phyloP scores from a whole-genome alignment of 768 basidiomycete genomes.

The Boletus subcaerulescens region DNA sequence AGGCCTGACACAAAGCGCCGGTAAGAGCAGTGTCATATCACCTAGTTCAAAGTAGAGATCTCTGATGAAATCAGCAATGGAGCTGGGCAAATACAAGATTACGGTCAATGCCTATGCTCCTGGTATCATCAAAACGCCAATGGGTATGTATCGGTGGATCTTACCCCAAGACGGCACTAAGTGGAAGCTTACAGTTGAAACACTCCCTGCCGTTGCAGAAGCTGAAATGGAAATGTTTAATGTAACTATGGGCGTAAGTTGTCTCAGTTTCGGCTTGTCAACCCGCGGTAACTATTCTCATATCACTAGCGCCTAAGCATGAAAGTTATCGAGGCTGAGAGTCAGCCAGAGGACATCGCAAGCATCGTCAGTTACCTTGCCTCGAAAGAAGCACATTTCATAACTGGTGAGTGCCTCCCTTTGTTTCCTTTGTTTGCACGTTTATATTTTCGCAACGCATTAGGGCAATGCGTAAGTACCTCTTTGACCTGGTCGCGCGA shows the following conservation, averaged over 20 bases:
- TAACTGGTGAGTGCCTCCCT: too few species aligned
- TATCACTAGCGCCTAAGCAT: background rate
- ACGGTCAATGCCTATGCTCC: slow-evolving; percentile 43
- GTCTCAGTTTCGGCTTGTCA: background rate
- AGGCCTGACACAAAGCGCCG: slow-evolving; percentile 36
- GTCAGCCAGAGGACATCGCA: slow-evolving; percentile 22
- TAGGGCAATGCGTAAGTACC: too few species aligned
- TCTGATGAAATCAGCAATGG: slow-evolving; percentile 13
- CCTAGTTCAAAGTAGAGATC: background rate
- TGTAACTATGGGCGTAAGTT: background rate
- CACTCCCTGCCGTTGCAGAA: background rate
- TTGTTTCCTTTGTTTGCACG: too few species aligned
- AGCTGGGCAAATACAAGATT: slow-evolving; percentile 33
- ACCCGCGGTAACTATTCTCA: too few species aligned
- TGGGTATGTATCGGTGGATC: slow-evolving; percentile 27
- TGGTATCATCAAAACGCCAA: slow-evolving; percentile 28
- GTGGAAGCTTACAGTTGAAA: too few species aligned
- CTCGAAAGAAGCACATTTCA: background rate
- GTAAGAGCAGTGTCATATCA: slow-evolving; percentile 14
- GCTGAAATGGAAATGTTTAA: background rate
- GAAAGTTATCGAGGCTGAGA: background rate
- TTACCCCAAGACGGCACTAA: background rate
- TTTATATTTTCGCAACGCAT: too few species aligned
- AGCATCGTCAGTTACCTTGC: background rate
- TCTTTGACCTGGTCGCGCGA: too few species aligned